Base-by-base conservation (phyloP, 208 protist genomes). In the Lotmaria passim region DNA sequence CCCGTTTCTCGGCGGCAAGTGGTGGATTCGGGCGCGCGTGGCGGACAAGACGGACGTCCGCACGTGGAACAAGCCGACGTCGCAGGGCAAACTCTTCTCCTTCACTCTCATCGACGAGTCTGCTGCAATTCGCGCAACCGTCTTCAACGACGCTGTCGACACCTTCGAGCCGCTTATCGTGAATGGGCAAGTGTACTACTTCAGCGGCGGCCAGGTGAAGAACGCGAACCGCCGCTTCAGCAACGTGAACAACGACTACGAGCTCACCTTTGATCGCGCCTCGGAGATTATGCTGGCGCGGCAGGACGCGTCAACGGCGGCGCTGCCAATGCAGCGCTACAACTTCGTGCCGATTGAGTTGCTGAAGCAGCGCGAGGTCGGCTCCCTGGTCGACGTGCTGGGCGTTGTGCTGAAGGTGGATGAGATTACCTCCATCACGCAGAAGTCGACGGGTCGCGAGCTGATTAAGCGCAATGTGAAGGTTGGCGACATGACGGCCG, bases 241-340 rank as follows among this genome's bases (percentile, higher is more conserved):
- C 69, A 96, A 95, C 66, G 90, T 97, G 24, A 95, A 94, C 78
- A 95, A 96, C 69, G 92, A 97, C 74, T 97, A 97, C 75, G 94
- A 97, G 81, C 77, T 97, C 26, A 93, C 89, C 11, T 94, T 97
- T 68, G 92, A 97, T 72, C 78, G 77, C 47, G 65, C 68, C 31
- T 84, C 82, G 57, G 87, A 95, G 77, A 93, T 97, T 36, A 83
- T 89, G 28, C 75, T 84, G 60, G 82, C 82, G 4, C 82, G 81
- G 15, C 79, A 87, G 51, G 88, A 93, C 58, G 46, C 69, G 36
- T 73, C 69, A 19, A 79, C 78, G 24, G 58, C 73, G 46, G 34
- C 62, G 19, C 73, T 97, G 63, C 92, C 90, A 15, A 79, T 85
- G 67, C 82, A 94, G 85, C 87, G 86, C 23, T 95, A 93, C 69